These are phyloP conservation scores for Pythium rishiriense DNA, from an alignment of 352 stramenopile species.

Conservation along the genomic window DNA sequence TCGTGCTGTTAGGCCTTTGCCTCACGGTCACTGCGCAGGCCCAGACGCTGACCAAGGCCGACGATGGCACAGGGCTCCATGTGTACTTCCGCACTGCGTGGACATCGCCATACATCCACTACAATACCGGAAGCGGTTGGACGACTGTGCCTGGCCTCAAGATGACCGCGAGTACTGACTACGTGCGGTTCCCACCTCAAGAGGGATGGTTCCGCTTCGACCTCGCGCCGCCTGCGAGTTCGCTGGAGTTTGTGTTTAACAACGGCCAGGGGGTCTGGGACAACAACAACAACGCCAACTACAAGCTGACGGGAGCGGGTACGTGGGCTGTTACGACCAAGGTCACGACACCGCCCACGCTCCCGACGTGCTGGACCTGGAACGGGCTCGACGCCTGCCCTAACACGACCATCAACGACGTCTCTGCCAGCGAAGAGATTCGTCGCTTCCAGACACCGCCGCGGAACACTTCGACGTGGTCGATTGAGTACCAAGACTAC, in stretches of 20 bases:
- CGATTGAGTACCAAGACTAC: conserved; percentile 46
- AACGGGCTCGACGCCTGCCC: conserved; percentile 15
- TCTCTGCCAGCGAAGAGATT: conserved; percentile 14
- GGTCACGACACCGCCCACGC: conserved; percentile 16
- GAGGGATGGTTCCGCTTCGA: conserved; percentile 42
- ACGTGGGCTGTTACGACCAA: conserved; percentile 8
- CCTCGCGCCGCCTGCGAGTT: conserved; percentile 23
- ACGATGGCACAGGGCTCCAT: conserved; percentile 39
- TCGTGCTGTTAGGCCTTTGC: background rate
- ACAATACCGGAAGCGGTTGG: conserved; percentile 30
- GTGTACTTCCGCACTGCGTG: conserved; percentile 42
- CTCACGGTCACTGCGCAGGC: background rate
- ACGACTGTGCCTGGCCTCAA: conserved; percentile 33
- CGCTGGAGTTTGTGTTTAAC: conserved; percentile 50
- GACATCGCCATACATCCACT: conserved; percentile 40
- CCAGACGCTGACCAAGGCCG: conserved; percentile 16
- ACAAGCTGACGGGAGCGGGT: conserved; percentile 38
- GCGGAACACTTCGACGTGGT: conserved; percentile 36
- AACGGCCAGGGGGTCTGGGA: conserved; percentile 44
- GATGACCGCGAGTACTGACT: conserved; percentile 31
- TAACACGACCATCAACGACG: conserved; percentile 18
- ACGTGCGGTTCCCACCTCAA: conserved; percentile 22
- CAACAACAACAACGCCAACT: conserved; percentile 45
- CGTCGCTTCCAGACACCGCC: conserved; percentile 54
- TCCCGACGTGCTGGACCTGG: conserved; percentile 23